Conservation (phyloP, 2,329 filamentous ascomycete species). For the Aspergillus niger region DNA sequence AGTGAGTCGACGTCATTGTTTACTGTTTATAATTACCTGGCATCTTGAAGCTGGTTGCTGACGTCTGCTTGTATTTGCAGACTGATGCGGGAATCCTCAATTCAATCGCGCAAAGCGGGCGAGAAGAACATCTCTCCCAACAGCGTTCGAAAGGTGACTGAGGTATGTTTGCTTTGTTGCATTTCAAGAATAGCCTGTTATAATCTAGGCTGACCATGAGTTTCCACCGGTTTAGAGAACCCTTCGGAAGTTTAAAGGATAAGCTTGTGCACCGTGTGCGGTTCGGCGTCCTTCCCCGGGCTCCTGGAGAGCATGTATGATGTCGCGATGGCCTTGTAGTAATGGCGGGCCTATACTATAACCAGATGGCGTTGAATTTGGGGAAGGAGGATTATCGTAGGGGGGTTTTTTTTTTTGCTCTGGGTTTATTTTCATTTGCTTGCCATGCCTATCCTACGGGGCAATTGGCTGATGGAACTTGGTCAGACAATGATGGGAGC, state of each 20-base stretch:
- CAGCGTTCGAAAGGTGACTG: slow-evolving; percentile 75
- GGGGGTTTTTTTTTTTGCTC: not conserved
- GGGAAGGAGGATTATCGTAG: not conserved
- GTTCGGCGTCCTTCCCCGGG: slow-evolving; percentile 3
- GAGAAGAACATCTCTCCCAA: slow-evolving; percentile 74
- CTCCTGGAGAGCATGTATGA: not conserved
- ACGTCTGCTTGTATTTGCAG: slow-evolving; percentile 44
- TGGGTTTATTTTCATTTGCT: not conserved
- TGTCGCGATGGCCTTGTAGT: not conserved
- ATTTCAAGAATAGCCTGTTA: not conserved
- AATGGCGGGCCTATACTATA: not conserved
- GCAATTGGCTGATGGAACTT: not conserved
- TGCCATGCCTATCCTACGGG: not conserved
- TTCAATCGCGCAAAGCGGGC: slow-evolving; percentile 71
- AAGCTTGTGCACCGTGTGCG: slow-evolving; percentile 30
- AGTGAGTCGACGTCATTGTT: slow-evolving; percentile 45
- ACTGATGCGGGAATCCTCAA: slow-evolving; percentile 76
- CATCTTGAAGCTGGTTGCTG: not conserved
- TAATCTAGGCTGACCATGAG: slow-evolving; percentile 10
- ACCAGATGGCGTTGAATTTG: not conserved
- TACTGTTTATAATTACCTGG: not conserved
- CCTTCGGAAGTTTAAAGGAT: slow-evolving; percentile 69
- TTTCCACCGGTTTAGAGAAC: slow-evolving; percentile 54
- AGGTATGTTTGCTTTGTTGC: slow-evolving; percentile 53
- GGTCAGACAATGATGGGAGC: not conserved